Evolutionary conservation across 441 rosid genomes (phyloP).

Genomic region (Gossypium aridum): DNA sequence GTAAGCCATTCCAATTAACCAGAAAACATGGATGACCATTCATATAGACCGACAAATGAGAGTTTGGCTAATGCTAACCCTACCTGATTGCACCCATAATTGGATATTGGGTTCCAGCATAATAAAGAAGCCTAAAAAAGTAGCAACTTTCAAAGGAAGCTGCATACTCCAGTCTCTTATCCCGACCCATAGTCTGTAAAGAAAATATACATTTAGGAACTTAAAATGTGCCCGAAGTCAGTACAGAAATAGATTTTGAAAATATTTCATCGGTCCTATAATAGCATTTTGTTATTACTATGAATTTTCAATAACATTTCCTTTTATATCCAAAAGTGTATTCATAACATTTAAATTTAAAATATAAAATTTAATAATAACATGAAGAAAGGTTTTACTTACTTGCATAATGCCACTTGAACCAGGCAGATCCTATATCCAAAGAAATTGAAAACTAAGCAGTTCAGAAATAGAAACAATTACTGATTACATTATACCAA

Average conservation of each 20-base stretch:
- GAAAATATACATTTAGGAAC: constrained; percentile 12
- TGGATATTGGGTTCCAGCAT: constrained; percentile 88
- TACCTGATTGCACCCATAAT: constrained; percentile 97
- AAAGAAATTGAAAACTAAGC: constrained; percentile 13
- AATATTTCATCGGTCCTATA: background rate
- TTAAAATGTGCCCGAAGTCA: background rate
- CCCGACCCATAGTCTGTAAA: constrained; percentile 87
- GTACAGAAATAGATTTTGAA: background rate
- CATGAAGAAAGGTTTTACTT: constrained; percentile 26
- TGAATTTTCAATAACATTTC: background rate
- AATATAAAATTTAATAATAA: background rate
- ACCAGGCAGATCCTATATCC: constrained; percentile 75
- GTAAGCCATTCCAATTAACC: background rate
- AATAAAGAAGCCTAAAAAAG: constrained; percentile 84
- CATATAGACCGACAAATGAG: background rate
- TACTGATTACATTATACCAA: background rate
- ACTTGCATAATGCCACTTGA: constrained; percentile 99
- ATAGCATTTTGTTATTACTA: background rate
- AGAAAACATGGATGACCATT: background rate
- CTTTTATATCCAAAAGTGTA: background rate
- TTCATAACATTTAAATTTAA: background rate
- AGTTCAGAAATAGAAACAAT: constrained; percentile 1
- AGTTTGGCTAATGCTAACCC: background rate
- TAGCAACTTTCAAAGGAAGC: constrained; percentile 83
- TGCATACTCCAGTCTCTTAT: constrained; percentile 82